Base-by-base conservation (phyloP, 2,329 filamentous ascomycete species). In the Emergomyces africanus region DNA sequence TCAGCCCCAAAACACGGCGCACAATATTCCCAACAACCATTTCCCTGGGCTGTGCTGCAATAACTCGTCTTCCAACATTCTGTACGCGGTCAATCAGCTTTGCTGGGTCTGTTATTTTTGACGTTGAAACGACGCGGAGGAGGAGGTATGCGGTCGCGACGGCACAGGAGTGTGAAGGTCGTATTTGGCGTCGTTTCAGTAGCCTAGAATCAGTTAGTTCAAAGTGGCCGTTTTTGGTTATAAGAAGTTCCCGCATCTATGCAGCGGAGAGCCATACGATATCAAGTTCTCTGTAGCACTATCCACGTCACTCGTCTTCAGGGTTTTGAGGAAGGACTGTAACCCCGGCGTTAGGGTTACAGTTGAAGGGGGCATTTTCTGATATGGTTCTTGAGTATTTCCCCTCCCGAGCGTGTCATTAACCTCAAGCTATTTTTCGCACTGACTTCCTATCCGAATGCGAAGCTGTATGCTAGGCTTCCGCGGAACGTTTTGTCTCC, bases 21-120 rank as follows among this genome's bases (percentile, higher is more conserved):
- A 96, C 89, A 65, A 99, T 91, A 69, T 99, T 99, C 57, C 90
- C 92, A 50, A 96, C 90, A 5, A 90, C 89, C 66, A 96, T 86
- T 75, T 97, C 94, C 61, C 87, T 83, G 18, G 92, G 92, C 67
- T 95, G 90, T 8, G 94, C 91, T 59, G 87, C 83, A 41, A 88
- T 85, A 49, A 99, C 79, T 59, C 85, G 83, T 66, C 84, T 82
- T 59, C 94, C 94, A 28, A 92, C 85, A 61, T 85, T 81, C 64
- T 88, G 85, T 62, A 99, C 85, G 64, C 89, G 85, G 66, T 86
- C 83, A 61, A 97, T 83, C 56, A 99, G 83, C 67, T 86, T 84
- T 55, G 84, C 82, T 53, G 90, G 86, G 71, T 92, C 87, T 62
- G 81, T 81, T 76, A 87, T 91, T 71, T 86, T 88, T 66, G 87